A percentile compares a stretch with the other conserved stretches of the same genome.
Evolutionary conservation across 345 rosid genomes (phyloP).

Genomic region (Mallotus nudiflorus): DNA sequence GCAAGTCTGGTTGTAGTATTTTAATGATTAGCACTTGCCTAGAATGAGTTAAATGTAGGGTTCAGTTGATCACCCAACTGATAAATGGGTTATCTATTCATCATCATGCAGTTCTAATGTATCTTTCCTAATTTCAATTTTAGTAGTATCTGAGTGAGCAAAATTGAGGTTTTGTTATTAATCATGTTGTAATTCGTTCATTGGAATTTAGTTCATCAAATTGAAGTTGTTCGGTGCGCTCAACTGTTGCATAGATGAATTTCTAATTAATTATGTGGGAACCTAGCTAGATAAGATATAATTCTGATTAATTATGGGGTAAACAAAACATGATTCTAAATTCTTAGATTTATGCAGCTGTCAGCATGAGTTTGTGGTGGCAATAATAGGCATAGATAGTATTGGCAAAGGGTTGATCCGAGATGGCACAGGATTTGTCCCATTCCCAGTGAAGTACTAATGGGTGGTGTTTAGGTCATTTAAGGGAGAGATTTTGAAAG

Average conservation of each 20-base stretch:
- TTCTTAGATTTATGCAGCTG: constrained; percentile 47
- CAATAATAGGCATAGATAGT: constrained; percentile 76
- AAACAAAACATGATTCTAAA: neutral
- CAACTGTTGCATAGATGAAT: neutral
- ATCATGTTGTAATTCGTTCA: too few relatives aligned
- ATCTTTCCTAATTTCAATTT: neutral
- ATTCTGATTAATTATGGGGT: too few relatives aligned
- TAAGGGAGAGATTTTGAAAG: constrained; percentile 88
- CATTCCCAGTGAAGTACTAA: constrained; percentile 82
- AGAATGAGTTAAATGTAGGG: too few relatives aligned
- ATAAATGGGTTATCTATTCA: neutral
- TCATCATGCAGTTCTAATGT: neutral
- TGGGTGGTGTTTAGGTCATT: constrained; percentile 91
- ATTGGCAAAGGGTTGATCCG: constrained; percentile 88
- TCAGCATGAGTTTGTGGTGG: constrained; percentile 90
- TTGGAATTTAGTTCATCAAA: neutral
- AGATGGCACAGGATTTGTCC: constrained; percentile 86
- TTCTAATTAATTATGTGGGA: too few relatives aligned
- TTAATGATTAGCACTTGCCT: too few relatives aligned
- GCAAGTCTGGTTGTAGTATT: too few relatives aligned
- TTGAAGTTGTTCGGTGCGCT: neutral
- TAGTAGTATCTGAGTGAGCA: too few relatives aligned
- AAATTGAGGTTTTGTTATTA: too few relatives aligned
- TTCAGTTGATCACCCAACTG: too few relatives aligned
- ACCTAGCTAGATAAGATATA: too few relatives aligned